These are phyloP conservation scores for Oropetium thomaeum DNA, from an alignment of 176 grass and related monocot species.

Conservation along the genomic window DNA sequence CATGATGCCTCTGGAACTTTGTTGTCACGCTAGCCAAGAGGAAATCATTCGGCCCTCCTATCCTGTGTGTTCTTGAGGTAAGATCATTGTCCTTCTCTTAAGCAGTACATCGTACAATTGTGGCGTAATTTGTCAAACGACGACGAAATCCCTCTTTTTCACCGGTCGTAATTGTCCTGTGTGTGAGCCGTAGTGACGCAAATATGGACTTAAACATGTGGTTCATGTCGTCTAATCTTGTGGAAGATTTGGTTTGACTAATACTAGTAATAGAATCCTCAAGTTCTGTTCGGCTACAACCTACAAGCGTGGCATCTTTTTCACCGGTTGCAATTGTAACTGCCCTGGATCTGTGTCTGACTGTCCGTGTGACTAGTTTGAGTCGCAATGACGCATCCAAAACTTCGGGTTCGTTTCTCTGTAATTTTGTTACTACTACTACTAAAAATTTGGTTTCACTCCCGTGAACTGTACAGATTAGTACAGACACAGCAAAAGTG, in stretches of 20 bases:
- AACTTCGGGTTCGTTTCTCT: no score
- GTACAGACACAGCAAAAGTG: conserved; percentile 43
- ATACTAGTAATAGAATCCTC: no score
- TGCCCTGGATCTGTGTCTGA: no score
- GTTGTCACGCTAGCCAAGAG: conserved; percentile 32
- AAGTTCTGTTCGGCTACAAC: no score
- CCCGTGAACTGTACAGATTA: background rate
- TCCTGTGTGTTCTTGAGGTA: background rate
- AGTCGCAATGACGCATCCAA: no score
- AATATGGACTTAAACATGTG: background rate
- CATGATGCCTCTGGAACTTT: conserved; percentile 33
- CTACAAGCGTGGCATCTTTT: no score
- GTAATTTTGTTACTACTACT: no score
- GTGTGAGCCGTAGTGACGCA: background rate
- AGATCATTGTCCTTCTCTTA: conserved; percentile 7
- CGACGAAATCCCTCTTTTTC: background rate
- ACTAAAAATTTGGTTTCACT: no score
- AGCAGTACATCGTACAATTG: background rate
- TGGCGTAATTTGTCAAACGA: background rate
- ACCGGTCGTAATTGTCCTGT: background rate
- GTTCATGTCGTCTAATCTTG: background rate
- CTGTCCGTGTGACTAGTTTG: no score
- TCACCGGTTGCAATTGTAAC: no score
- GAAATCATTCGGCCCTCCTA: conserved; percentile 31
- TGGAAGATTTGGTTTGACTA: background rate